These are phyloP conservation scores for Westerdykella sp. DNA, from an alignment of 2,329 filamentous ascomycete genomes.

Conservation along the genomic window DNA sequence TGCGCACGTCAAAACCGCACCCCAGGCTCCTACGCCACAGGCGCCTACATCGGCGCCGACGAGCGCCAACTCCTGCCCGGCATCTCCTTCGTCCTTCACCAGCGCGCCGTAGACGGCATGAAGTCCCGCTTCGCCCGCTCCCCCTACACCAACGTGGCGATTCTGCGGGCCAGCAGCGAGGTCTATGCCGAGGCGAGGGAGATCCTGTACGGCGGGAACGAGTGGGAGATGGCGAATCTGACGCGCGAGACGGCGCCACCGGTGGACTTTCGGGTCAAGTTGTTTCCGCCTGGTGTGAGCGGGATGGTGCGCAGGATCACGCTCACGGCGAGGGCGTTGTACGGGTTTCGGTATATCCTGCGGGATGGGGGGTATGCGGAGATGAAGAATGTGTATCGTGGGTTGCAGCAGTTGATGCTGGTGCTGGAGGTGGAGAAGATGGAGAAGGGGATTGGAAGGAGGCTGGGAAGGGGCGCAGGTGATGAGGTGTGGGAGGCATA, in stretches of 20 bases:
- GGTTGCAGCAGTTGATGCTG: constrained; percentile 12
- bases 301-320: constrained; percentile 13
- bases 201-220: constrained; percentile 38
- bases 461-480: constrained; percentile 6
- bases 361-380: constrained; percentile 11
- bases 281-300: constrained; percentile 18
- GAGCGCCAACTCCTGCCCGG: constrained; percentile 17
- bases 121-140: constrained; percentile 15
- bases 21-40: constrained; percentile 8
- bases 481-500: constrained; percentile 18
- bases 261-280: constrained; percentile 15
- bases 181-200: constrained; percentile 38
- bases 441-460: constrained; percentile 11
- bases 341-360: constrained; percentile 18
- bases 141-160: constrained; percentile 12
- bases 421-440: constrained; percentile 18
- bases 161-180: constrained; percentile 34
- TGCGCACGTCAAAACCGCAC: constrained; percentile 24
- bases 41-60: constrained; percentile 14
- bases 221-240: constrained; percentile 26
- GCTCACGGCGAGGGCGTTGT: constrained; percentile 17
- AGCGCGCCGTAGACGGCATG: constrained; percentile 9
- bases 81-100: constrained; percentile 16
- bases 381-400: constrained; percentile 19
- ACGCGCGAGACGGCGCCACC: constrained; percentile 15